phyloP scores from a whole-genome alignment of 2,329 filamentous ascomycete genomes.

The Hymenoscyphus albidus region DNA sequence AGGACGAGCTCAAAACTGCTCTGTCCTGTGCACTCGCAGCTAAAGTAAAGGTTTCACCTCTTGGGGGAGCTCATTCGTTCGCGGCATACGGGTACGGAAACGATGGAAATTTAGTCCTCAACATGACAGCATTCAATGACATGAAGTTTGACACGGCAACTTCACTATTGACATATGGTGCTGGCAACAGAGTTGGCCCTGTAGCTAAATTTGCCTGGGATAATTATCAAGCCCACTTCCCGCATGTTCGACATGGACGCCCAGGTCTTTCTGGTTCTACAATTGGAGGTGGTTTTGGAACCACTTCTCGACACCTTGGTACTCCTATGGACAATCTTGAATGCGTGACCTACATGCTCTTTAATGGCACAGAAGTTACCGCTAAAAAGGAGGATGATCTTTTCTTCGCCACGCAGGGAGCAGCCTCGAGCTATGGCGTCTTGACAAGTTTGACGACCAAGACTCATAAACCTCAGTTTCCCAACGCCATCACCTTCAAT shows the following conservation, averaged over 20 bases:
- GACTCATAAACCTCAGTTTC: constrained; percentile 13
- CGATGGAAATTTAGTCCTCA: constrained; percentile 15
- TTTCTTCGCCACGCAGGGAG: constrained; percentile 17
- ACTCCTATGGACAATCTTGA: constrained; percentile 18
- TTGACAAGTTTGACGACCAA: constrained; percentile 16
- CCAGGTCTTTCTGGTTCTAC: constrained; percentile 14
- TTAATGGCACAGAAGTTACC: constrained; percentile 16
- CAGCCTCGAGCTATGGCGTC: constrained; percentile 15
- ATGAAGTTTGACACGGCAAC: constrained; percentile 10
- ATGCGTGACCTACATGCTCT: constrained; percentile 19
- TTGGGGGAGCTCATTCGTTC: constrained; percentile 17
- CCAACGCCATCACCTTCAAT: constrained; percentile 8
- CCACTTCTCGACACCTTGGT: constrained; percentile 14
- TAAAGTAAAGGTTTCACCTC: constrained; percentile 13
- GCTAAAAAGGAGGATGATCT: constrained; percentile 13
- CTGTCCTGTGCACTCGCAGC: constrained; percentile 14
- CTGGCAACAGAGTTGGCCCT: constrained; percentile 15
- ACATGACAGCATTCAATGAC: constrained; percentile 16
- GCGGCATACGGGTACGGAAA: constrained; percentile 17
- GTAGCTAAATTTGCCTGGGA: constrained; percentile 16
- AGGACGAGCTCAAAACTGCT: constrained; percentile 10
- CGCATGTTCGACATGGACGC: constrained; percentile 15
- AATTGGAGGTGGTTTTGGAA: constrained; percentile 19
- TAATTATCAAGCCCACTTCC: constrained; percentile 15
- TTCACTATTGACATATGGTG: constrained; percentile 14